phyloP scores from a whole-genome alignment of 1,284 basidiomycete species.

The Meira nashicola region DNA sequence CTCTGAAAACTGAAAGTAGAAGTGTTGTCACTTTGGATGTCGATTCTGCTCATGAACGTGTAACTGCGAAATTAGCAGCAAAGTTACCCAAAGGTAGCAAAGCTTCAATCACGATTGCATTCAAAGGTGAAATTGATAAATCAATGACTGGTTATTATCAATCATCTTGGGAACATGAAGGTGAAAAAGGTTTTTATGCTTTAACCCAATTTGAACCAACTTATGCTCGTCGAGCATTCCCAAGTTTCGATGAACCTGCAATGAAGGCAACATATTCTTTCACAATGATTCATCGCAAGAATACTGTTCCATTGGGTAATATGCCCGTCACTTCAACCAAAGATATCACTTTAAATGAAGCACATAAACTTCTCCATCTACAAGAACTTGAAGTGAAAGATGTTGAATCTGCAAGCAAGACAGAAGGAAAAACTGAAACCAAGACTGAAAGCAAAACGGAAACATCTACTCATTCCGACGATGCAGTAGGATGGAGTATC shows the following conservation, averaged over 20 bases:
- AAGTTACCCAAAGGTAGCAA: slow-evolving; percentile 39
- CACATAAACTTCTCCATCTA: slow-evolving; percentile 56
- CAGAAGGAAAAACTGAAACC: slow-evolving; percentile 42
- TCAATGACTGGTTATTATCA: slow-evolving; percentile 54
- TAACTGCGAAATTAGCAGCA: slow-evolving; percentile 35
- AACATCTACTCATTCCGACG: slow-evolving; percentile 20
- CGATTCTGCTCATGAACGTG: slow-evolving; percentile 38
- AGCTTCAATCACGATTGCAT: slow-evolving; percentile 38
- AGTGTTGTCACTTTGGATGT: slow-evolving; percentile 57
- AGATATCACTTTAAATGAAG: slow-evolving; percentile 29
- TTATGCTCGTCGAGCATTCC: slow-evolving; percentile 63
- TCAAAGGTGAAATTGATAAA: slow-evolving; percentile 40
- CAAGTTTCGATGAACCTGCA: slow-evolving; percentile 83
- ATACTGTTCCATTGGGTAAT: slow-evolving; percentile 66
- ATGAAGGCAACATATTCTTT: slow-evolving; percentile 82
- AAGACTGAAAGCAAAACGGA: slow-evolving; percentile 37
- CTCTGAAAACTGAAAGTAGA: slow-evolving; percentile 61
- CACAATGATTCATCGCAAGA: slow-evolving; percentile 76
- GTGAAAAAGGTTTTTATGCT: slow-evolving; percentile 54
- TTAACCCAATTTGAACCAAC: slow-evolving; percentile 66
- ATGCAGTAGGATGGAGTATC: slow-evolving; percentile 49
- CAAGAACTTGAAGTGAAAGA: slow-evolving; percentile 62
- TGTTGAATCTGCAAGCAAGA: slow-evolving; percentile 58
- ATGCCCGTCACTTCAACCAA: slow-evolving; percentile 59
- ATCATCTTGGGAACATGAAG: slow-evolving; percentile 53